Base-by-base conservation (phyloP, 805 yeast species). In the Candida sonorensis region DNA sequence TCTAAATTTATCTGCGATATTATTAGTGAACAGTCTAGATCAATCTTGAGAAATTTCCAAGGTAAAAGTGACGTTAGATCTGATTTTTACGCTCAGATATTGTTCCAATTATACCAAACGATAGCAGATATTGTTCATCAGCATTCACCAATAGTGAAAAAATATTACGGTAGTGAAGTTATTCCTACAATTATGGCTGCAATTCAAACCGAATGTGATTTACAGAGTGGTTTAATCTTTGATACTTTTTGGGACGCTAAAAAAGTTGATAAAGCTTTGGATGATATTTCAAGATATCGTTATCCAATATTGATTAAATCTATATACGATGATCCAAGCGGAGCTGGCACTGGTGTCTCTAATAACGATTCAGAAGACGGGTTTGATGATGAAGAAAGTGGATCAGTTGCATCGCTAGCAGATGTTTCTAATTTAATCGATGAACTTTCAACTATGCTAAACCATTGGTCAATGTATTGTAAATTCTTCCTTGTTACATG, bases 181-280 rank as follows among this genome's bases (percentile, higher is more conserved):
- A 77, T 88, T 66, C 59, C 69, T 3, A 67, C 68, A 21, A 87
- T 90, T 8, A 67, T 88, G 44, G 74, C 71, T 13, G 72, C 73
- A 30, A 79, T 92, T 20, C 95, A 90, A 57, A 64, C 72, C 30
- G 98, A 92, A 51, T 79, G 92, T 19, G 98, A 92, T 51, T 67
- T 88, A n/a, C 98, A 92, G 51, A 80, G 90, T 17, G 94, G 94
- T 1, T 64, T 92, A 27, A 82, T 92, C 4, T 66, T 83, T 34
- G 97, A 90, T 54, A 83, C 92, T 0, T 85, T 84, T 48, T 72
- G 78, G 61, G 97, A 88, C 45, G 69, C 74, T 18, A 69, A 84
- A 41, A 65, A 77, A 17, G 48, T 87, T 4, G 77, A 69, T 18
- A 66, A 72, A 38, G 51, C 69, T 7, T 44, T 82, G 16, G 66